These are phyloP conservation scores for Fusarium citri DNA, from an alignment of 2,329 filamentous ascomycete genomes.

Conservation along the genomic window DNA sequence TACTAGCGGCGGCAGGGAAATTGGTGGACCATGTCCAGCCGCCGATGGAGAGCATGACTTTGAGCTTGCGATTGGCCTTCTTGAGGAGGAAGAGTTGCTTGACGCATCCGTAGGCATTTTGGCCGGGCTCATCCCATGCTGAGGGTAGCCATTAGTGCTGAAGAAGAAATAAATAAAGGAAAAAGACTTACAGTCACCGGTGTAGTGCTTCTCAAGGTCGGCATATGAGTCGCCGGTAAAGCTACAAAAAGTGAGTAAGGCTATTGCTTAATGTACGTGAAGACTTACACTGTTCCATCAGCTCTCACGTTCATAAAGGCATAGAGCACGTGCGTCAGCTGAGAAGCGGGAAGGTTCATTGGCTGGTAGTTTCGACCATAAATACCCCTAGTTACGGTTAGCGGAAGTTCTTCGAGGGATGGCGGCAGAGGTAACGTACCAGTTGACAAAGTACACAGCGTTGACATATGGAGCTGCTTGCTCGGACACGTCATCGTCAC, in stretches of 20 bases:
- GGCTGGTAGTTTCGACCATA: constrained; percentile 80
- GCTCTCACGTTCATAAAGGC: constrained; percentile 81
- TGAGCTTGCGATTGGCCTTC: constrained; percentile 78
- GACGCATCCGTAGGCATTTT: constrained; percentile 80
- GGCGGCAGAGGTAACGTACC: background rate
- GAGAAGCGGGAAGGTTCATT: constrained; percentile 72
- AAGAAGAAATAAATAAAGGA: rapidly evolving
- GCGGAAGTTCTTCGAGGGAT: rapidly evolving
- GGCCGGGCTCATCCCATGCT: constrained; percentile 65
- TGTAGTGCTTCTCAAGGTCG: constrained; percentile 37
- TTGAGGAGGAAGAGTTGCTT: constrained; percentile 84
- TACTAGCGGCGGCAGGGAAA: constrained; percentile 74
- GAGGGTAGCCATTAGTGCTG: background rate
- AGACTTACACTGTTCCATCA: constrained; percentile 75
- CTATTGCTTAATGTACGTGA: rapidly evolving
- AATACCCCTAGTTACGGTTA: constrained; percentile 65
- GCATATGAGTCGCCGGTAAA: constrained; percentile 35
- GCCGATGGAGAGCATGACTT: constrained; percentile 81
- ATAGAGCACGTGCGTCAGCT: constrained; percentile 81
- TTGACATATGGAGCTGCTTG: constrained; percentile 12
- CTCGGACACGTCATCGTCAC: constrained; percentile 2
- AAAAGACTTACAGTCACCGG: constrained; percentile 27
- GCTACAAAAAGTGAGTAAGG: background rate
- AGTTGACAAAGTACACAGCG: constrained; percentile 35
- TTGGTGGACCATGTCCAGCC: constrained; percentile 85